Evolutionary conservation across 2,329 filamentous ascomycete genomes (phyloP).

Genomic region (Beauveria pseudobassiana): DNA sequence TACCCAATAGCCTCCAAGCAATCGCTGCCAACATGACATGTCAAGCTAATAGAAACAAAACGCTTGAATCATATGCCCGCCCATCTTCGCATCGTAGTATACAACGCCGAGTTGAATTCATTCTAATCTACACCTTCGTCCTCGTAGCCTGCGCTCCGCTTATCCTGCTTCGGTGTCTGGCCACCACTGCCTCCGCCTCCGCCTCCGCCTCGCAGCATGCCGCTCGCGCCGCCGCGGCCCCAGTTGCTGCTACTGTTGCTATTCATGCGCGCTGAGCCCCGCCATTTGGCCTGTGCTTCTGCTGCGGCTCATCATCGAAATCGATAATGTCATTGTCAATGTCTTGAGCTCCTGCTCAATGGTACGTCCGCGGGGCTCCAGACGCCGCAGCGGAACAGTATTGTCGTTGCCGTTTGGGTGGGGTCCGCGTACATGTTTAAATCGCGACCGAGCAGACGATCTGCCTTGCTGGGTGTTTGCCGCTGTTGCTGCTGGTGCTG

Average conservation of each 20-base stretch:
- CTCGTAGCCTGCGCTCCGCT: slow-evolving; percentile 12
- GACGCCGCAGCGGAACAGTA: slow-evolving; percentile 37
- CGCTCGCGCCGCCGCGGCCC: slow-evolving; percentile 34
- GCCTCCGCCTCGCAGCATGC: slow-evolving; percentile 32
- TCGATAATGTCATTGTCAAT: slow-evolving; percentile 30
- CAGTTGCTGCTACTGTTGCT: slow-evolving; percentile 32
- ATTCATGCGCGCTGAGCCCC: slow-evolving; percentile 25
- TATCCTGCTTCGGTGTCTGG: not conserved
- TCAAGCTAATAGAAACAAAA: no score
- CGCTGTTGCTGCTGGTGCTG: slow-evolving; percentile 22
- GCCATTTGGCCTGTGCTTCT: slow-evolving; percentile 21
- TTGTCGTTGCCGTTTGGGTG: not conserved
- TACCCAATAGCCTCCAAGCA: no score
- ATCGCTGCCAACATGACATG: no score
- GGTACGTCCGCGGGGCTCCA: slow-evolving; percentile 37
- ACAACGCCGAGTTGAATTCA: not conserved
- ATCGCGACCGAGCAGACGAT: slow-evolving; percentile 50
- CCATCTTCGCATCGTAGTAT: not conserved
- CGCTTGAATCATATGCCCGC: not conserved
- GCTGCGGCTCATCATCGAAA: slow-evolving; percentile 29
- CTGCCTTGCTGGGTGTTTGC: slow-evolving; percentile 40
- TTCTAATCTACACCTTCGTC: slow-evolving; percentile 28
- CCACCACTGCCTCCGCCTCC: slow-evolving; percentile 18
- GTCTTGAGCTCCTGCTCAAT: slow-evolving; percentile 36
- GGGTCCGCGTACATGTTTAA: slow-evolving; percentile 42